A percentile compares a stretch with the other conserved stretches of the same genome.
Conservation (phyloP, 306 rosid genomes). For the Prosopis cineraria region DNA sequence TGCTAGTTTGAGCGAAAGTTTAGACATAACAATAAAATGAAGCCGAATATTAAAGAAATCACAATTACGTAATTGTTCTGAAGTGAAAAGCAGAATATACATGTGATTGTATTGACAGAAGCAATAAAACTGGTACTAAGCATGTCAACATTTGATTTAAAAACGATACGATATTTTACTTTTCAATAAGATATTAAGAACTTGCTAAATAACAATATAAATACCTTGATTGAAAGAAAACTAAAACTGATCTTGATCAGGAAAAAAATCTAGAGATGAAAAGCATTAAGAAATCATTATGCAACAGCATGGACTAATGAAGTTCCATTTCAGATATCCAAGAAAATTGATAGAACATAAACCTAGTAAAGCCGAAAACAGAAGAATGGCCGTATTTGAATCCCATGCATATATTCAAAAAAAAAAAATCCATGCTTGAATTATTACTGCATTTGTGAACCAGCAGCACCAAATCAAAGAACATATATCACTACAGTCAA, state of each 20-base stretch:
- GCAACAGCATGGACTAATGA: background rate
- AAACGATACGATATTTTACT: background rate
- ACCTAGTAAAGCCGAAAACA: constrained; percentile 1
- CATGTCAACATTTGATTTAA: background rate
- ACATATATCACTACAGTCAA: constrained; percentile 10
- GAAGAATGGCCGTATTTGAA: constrained; percentile 2
- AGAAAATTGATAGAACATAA: background rate
- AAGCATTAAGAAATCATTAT: constrained; percentile 3
- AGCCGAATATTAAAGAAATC: constrained; percentile 8
- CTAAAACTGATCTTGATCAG: constrained; percentile 16
- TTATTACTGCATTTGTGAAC: background rate
- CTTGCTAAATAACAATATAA: background rate
- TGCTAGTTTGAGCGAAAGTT: constrained; percentile 25
- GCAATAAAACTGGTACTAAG: constrained; percentile 16
- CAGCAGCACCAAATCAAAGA: background rate
- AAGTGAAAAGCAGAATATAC: background rate
- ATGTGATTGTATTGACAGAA: background rate
- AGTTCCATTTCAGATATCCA: background rate
- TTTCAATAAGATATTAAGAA: background rate
- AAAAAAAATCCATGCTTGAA: background rate
- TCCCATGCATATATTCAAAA: too few relatives aligned
- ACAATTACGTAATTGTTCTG: background rate
- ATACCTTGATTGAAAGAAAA: background rate
- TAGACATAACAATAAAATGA: constrained; percentile 1
- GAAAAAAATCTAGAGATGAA: constrained; percentile 5